Conservation (phyloP, 495 filamentous ascomycete genomes). For the Lophium mytilinum region DNA sequence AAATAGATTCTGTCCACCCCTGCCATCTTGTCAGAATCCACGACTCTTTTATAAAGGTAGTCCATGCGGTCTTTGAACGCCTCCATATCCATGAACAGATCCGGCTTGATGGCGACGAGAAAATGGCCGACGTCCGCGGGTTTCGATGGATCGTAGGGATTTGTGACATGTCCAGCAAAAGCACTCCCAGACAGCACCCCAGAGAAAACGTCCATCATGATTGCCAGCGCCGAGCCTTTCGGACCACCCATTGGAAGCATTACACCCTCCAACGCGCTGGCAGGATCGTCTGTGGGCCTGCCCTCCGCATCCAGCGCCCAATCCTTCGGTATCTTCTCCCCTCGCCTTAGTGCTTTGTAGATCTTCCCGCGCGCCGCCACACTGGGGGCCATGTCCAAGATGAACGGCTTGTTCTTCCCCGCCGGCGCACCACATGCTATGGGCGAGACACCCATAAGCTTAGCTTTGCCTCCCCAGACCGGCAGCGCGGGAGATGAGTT, state of each 20-base stretch:
- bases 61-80: constrained; percentile 66
- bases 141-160: constrained; percentile 61
- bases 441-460: constrained; percentile 67
- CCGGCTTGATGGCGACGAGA: constrained; percentile 64
- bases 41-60: constrained; percentile 56
- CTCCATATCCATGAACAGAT: constrained; percentile 63
- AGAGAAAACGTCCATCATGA: constrained; percentile 85
- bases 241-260: constrained; percentile 78
- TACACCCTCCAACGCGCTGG: constrained; percentile 54
- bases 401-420: constrained; percentile 49
- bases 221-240: constrained; percentile 60
- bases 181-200: constrained; percentile 63
- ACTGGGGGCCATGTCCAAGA: constrained; percentile 71
- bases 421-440: constrained; percentile 69
- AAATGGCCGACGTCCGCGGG: constrained; percentile 71
- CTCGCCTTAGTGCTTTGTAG: constrained; percentile 61
- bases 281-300: constrained; percentile 58
- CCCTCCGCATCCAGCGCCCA: constrained; percentile 72
- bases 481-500: constrained; percentile 70
- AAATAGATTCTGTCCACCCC: constrained; percentile 73
- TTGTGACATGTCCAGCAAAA: constrained; percentile 64
- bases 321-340: constrained; percentile 63
- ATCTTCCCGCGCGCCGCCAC: constrained; percentile 69
- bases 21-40: constrained; percentile 54
- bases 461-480: constrained; percentile 58